Percentiles rank a stretch among this genome's conserved stretches.
phyloP scores from a whole-genome alignment of 805 yeast genomes.

The Schizosaccharomyces osmophilus region DNA sequence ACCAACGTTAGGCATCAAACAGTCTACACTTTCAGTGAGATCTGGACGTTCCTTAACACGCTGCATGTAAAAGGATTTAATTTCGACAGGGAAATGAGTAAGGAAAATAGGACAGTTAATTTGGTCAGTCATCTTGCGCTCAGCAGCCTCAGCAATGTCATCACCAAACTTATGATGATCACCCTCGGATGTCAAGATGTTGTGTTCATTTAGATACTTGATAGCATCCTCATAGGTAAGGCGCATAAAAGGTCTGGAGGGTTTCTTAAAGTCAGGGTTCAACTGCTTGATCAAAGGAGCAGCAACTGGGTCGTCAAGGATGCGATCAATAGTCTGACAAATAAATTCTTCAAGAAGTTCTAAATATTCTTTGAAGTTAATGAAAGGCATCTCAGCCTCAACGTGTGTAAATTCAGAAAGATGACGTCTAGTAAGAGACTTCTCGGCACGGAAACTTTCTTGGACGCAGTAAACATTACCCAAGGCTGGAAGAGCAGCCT shows the following conservation, averaged over 20 bases:
- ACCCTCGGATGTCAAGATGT: slow-evolving; percentile 33
- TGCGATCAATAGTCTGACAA: slow-evolving; percentile 42
- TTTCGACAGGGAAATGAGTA: slow-evolving; percentile 85
- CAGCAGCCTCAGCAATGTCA: slow-evolving; percentile 98
- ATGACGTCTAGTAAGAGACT: slow-evolving; percentile 96
- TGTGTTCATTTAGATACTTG: slow-evolving; percentile 90
- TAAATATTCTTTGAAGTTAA: slow-evolving; percentile 67
- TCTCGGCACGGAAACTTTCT: slow-evolving; percentile 97
- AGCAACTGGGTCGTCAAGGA: slow-evolving; percentile 71
- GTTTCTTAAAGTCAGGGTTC: slow-evolving; percentile 76
- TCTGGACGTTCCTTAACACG: slow-evolving; percentile 71
- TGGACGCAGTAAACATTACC: slow-evolving; percentile 96
- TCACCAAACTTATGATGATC: slow-evolving; percentile 87
- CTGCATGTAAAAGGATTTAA: slow-evolving; percentile 95
- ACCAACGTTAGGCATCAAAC: slow-evolving; percentile 96
- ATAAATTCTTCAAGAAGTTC: slow-evolving; percentile 63
- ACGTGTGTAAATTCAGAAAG: slow-evolving; percentile 89
- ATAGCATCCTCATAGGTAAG: slow-evolving; percentile 77
- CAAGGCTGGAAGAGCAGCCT: slow-evolving; percentile 82
- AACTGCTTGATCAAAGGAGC: slow-evolving; percentile 75
- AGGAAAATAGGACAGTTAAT: slow-evolving; percentile 81
- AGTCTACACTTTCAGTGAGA: slow-evolving; percentile 95
- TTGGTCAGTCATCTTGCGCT: slow-evolving; percentile 91
- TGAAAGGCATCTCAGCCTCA: slow-evolving; percentile 79
- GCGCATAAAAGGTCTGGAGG: slow-evolving; percentile 69